Conservation (phyloP, 225 moss, liverwort and hornwort species). For the Bryoerythrophyllum caledonicum region DNA sequence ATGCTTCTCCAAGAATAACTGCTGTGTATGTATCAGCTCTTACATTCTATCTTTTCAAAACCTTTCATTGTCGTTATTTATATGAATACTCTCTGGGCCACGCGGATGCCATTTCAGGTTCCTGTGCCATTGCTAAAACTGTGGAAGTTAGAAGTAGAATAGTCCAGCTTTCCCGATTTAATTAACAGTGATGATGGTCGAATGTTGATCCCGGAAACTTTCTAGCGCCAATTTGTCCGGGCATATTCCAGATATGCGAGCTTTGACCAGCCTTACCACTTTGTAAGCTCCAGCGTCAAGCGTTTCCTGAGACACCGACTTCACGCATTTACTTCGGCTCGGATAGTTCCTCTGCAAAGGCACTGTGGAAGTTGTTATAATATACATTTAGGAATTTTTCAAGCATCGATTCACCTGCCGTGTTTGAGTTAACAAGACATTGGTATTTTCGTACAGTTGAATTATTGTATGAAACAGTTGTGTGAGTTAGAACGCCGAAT, state of each 20-base stretch:
- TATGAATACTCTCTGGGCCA: too few relatives aligned
- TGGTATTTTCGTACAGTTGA: background rate
- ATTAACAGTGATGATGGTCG: background rate
- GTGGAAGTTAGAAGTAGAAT: background rate
- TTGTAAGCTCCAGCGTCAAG: slow-evolving; percentile 21
- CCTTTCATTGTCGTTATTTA: background rate
- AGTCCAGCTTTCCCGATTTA: background rate
- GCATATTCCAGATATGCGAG: slow-evolving; percentile 30
- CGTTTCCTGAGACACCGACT: background rate
- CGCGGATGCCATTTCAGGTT: background rate
- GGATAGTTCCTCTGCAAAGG: background rate
- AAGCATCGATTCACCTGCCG: background rate
- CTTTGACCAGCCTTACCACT: slow-evolving; percentile 32
- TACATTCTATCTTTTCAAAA: too few relatives aligned
- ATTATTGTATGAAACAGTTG: background rate
- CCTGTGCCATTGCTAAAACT: background rate
- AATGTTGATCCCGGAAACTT: slow-evolving; percentile 30
- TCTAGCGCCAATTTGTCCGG: slow-evolving; percentile 30
- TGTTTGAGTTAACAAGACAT: background rate
- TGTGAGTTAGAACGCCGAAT: background rate
- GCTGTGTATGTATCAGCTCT: slow-evolving; percentile 32
- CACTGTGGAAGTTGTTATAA: background rate
- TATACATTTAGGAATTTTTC: background rate
- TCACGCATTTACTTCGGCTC: background rate
- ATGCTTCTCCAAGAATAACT: slow-evolving; percentile 29